Evolutionary conservation across 176 grass and related monocot species (phyloP).

Genomic region (Saccharum officinarum): DNA sequence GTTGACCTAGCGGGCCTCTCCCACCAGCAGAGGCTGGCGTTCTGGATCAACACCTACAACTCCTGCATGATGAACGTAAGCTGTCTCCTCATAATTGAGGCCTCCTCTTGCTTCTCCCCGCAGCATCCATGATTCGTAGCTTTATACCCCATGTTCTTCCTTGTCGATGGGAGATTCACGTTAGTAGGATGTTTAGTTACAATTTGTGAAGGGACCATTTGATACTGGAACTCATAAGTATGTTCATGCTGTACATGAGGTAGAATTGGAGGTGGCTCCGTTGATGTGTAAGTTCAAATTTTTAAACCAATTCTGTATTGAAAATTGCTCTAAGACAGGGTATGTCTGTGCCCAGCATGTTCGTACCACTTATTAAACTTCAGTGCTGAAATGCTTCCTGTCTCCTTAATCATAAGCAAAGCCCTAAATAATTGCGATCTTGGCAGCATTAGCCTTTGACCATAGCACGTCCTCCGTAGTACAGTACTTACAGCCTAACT

Average conservation of each 20-base stretch:
- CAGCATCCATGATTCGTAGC: constrained; percentile 10
- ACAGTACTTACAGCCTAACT: constrained; percentile 15
- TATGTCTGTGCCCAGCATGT: constrained; percentile 29
- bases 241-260: background rate
- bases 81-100: constrained; percentile 31
- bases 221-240: background rate
- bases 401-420: constrained; percentile 24
- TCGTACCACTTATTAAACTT: constrained; percentile 4
- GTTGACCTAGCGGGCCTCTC: constrained; percentile 59
- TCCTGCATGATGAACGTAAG: constrained; percentile 93
- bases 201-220: background rate
- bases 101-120: constrained; percentile 15
- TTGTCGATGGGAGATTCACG: background rate
- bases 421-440: constrained; percentile 6
- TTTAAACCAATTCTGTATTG: background rate
- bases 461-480: background rate
- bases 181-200: background rate
- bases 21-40: constrained; percentile 74
- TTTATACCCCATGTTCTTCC: background rate
- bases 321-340: background rate
- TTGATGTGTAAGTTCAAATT: background rate
- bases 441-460: constrained; percentile 39
- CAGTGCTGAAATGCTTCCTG: constrained; percentile 19
- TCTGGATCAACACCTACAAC: constrained; percentile 92
- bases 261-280: background rate